These are phyloP conservation scores for Alternaria tenuissima DNA, from an alignment of 2,329 filamentous ascomycete species.

Conservation along the genomic window DNA sequence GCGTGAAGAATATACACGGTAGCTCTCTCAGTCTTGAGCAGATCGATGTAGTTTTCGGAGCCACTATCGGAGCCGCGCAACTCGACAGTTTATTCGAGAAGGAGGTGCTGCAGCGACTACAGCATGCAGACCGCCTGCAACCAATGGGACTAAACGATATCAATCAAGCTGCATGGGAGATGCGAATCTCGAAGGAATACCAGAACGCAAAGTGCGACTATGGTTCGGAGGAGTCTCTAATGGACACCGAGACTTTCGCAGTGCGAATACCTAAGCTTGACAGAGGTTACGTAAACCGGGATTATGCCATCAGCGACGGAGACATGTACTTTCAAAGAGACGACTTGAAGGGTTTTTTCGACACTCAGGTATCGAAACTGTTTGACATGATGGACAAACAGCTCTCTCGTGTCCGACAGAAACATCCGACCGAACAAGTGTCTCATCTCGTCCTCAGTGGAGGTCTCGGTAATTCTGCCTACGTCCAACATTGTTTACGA, in stretches of 20 bases:
- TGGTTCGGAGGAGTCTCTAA: conserved; percentile 38
- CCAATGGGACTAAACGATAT: conserved; percentile 34
- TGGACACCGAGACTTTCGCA: conserved; percentile 39
- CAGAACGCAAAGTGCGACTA: conserved; percentile 46
- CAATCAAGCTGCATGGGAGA: conserved; percentile 46
- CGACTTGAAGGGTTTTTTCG: conserved; percentile 30
- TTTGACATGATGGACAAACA: conserved; percentile 46
- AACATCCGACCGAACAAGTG: conserved; percentile 38
- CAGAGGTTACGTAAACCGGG: conserved; percentile 20
- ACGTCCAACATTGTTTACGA: conserved; percentile 49
- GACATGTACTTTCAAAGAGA: conserved; percentile 32
- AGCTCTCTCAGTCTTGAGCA: conserved; percentile 39
- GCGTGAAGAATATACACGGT: conserved; percentile 35
- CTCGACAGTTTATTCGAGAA: conserved; percentile 48
- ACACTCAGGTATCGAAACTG: conserved; percentile 31
- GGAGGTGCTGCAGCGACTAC: conserved; percentile 29
- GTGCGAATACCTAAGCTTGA: conserved; percentile 43
- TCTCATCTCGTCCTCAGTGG: conserved; percentile 53
- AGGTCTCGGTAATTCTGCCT: conserved; percentile 53
- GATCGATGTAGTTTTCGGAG: conserved; percentile 48
- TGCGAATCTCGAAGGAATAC: conserved; percentile 49
- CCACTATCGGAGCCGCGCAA: conserved; percentile 48
- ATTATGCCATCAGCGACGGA: conserved; percentile 27
- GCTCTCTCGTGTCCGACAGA: conserved; percentile 35
- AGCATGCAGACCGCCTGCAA: conserved; percentile 24